Conservation (phyloP, 345 rosid species). For the Melaleuca alternifolia region DNA sequence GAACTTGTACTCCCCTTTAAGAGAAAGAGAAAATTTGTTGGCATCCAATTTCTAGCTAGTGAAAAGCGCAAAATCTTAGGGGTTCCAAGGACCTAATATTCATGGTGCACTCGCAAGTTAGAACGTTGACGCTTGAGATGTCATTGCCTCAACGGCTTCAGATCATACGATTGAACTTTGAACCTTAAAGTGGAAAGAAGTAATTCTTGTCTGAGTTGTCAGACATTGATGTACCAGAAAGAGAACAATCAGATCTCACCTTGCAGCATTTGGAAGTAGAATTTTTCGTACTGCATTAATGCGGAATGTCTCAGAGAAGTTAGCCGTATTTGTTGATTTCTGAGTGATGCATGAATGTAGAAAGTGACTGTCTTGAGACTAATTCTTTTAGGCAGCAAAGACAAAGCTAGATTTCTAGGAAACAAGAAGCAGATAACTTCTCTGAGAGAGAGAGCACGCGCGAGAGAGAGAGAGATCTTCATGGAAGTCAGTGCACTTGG, state of each 20-base stretch:
- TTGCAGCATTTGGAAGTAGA: not conserved
- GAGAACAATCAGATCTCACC: not conserved
- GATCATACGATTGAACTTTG: not conserved
- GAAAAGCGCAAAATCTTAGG: not conserved
- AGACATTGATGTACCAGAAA: not conserved
- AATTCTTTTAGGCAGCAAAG: not conserved
- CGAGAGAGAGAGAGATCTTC: not conserved
- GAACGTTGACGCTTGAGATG: not conserved
- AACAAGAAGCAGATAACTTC: not conserved
- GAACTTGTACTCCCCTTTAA: not conserved
- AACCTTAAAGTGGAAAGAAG: not conserved
- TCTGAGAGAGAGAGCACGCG: not conserved
- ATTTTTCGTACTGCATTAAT: not conserved
- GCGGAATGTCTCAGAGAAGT: not conserved
- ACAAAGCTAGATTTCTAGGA: not conserved
- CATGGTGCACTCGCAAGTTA: not conserved
- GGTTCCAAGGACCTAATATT: not conserved
- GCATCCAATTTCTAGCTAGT: not conserved
- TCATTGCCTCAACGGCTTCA: not conserved
- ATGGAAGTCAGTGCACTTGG: not conserved
- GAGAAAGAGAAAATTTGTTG: not conserved
- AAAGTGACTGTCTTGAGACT: not conserved
- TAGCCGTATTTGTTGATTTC: not conserved
- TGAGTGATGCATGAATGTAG: not conserved
- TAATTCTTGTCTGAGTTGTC: not conserved